Evolutionary conservation across 495 filamentous ascomycete genomes (phyloP), one percentile per base, ranked within the genome.

Genomic region (Achaetomiella virescens): DNA sequence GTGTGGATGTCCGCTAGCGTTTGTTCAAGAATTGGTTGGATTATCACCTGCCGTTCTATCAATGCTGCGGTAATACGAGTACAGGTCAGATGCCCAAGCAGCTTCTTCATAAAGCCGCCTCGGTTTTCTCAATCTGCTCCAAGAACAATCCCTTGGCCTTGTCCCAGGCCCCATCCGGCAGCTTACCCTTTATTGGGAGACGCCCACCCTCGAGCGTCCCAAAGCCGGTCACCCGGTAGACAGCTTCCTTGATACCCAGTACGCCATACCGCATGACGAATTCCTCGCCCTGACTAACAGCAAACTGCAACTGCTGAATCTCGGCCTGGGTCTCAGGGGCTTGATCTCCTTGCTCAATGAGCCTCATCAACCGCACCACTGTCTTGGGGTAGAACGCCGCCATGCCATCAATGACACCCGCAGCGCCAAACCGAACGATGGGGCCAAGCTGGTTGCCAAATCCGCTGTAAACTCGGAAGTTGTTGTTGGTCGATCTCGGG

Each of bases 381-480:
- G 72, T 78, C 55, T 78, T 79, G 4, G 84, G 84, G 65, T 79
- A 86, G 67, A 84, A 77, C 0, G 76, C 81, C 0, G 83, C 79
- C 33, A 83, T 69, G 6, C 83, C 84, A 54, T 86, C 84, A 50
- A 87, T 85, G 1, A 82, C 79, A 14, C 83, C 84, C 1, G 75
- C 81, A 17, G 76, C 77, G 36, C 83, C 83, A 8, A 85, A 70
- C n/a, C 72, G 54, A 3, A 86, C 66, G 14, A 81, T 76, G 0
- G 84, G 80, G 1, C 84, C 77, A 0, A 86, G 70, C 60, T 87
- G 84, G 63, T 86, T 84, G 0, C 84, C 83, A 18, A 87, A 73
- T 5, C 83, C 84, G 17, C 81, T 82, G 70, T 80, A 87, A 40
- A 79, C 76, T 41, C 75, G 75, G 70, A 87, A 87, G 24, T 71